Base-by-base conservation (phyloP, 2,329 filamentous ascomycete genomes). In the Penicillium sp. region DNA sequence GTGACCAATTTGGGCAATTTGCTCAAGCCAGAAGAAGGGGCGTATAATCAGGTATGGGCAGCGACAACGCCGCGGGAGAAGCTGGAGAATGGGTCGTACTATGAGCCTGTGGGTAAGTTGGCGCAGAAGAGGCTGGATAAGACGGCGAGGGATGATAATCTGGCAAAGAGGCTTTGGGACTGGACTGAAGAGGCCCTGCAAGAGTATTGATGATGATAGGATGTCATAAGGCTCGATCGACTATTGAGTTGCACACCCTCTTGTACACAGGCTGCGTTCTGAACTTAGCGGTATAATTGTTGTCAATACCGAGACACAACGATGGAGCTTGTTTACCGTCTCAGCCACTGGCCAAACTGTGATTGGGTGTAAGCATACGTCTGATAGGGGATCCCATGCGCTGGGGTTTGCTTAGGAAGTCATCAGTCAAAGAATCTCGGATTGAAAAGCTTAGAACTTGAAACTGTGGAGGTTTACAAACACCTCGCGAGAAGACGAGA, bases 1-100 rank as follows among this genome's bases (percentile, higher is more conserved):
- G 38, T 35, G 10, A 57, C 48, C 1, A 57, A 47, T 22, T 43
- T 61, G 12, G 60, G 65, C n/a, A 51, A 50, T 22, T 1, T 66
- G 14, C 3, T 72, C 25, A 57, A 61, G 15, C 71, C 74, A 1
- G 70, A 77, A 39, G 65, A 78, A 58, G 79, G 78, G 2, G 70
- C 71, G 20, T 71, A 76, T 51, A 79, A 72, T 58, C 74, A 78
- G 63, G 63, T 81, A 8, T 82, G 79, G 77, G 76, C 75, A 12
- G 74, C 73, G 3, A 78, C 76, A 0, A 70, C 71, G 2, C 59
- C 45, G 4, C 49, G 41, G 11, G 50, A 50, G 17, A 56, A 50
- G 2, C 35, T 63, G 22, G 15, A 55, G 41, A 57, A 42, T 51
- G 57, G 59, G 4, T n/a, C 15, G n/a, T 62, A 54, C 8, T 60